Base-by-base conservation (phyloP, 345 rosid species). In the Turnera subulata region DNA sequence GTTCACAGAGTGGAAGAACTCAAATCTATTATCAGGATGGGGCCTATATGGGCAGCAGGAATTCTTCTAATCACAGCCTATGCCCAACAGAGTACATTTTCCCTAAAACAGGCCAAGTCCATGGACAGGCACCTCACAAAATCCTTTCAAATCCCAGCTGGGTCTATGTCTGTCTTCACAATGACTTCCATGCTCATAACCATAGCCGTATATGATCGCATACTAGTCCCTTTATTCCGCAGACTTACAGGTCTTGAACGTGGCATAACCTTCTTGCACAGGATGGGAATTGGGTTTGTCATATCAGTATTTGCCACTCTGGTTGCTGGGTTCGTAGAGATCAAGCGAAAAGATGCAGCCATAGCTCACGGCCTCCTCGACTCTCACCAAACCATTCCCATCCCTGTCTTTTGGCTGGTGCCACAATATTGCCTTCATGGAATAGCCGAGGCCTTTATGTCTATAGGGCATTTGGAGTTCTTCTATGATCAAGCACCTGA, bases 401-500 rank as follows among this genome's bases (percentile, higher is more conserved):
- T 87, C 29, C 80, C 97, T 13, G 86, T 84, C 6, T 70, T 91
- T 8, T 91, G 96, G 97, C 68, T 91, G 11, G 73, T 80, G 11
- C 94, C 96, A 4, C 97, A 85, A 52, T 91, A 87, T 45, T 48
- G 70, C 15, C 87, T 91, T 13, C 97, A 90, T 7, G 97, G 97
- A 29, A 61, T 87, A 16, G 97, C 96, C 0, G 97, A 90, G 59
- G 91, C 97, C 4, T 90, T 87, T 62, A 85, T 87, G 91, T 74
- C 93, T 0, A 87, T 90, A 9, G 96, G 96, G n/a, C 93, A 85
- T 54, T 47, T 85, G 17, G 95, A 86, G 61, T 86, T 90, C 61
- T 83, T 90, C 76, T 86, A 86, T 32, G 95, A 84, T 54, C 96
- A 88, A 53, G 77, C 96, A 4, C 97, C 97, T 0, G 94, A 88